These are phyloP conservation scores for Comarum palustre DNA, from an alignment of 306 rosid genomes.

Conservation along the genomic window DNA sequence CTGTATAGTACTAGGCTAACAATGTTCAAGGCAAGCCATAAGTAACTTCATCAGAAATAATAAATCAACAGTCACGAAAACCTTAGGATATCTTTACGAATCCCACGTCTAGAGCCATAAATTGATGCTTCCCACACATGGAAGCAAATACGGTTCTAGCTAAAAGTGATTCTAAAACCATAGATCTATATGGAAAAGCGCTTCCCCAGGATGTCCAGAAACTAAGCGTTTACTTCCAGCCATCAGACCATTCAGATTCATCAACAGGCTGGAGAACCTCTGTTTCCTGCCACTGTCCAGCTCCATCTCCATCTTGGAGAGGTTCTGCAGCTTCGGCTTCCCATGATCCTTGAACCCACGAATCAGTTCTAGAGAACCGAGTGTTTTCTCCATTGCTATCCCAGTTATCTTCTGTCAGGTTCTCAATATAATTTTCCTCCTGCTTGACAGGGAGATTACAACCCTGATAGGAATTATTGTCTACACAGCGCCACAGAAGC, in stretches of 20 bases:
- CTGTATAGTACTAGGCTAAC: not conserved
- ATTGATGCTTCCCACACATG: not conserved
- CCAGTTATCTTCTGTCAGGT: constrained; percentile 18
- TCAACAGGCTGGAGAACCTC: constrained; percentile 45
- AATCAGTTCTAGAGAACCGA: constrained; percentile 18
- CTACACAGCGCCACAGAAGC: constrained; percentile 79
- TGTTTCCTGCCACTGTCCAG: constrained; percentile 24
- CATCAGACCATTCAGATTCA: constrained; percentile 88
- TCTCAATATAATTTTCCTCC: constrained; percentile 31
- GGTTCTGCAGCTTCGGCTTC: constrained; percentile 40
- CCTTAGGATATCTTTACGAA: not conserved
- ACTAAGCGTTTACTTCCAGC: constrained; percentile 52
- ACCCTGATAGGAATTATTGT: constrained; percentile 72
- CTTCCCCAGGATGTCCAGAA: not conserved
- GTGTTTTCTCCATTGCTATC: constrained; percentile 18
- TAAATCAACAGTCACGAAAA: not conserved
- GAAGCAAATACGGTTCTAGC: not conserved
- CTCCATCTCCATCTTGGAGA: constrained; percentile 17
- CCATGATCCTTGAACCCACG: not conserved
- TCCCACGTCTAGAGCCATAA: not conserved
- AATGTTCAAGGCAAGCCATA: not conserved
- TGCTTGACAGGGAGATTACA: constrained; percentile 68
- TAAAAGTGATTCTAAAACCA: not conserved
- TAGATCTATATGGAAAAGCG: not conserved
- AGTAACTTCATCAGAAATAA: not conserved